Evolutionary conservation across 148 eudicot species (phyloP), one percentile per base, ranked within the genome.

Genomic region (Chenopodium album): DNA sequence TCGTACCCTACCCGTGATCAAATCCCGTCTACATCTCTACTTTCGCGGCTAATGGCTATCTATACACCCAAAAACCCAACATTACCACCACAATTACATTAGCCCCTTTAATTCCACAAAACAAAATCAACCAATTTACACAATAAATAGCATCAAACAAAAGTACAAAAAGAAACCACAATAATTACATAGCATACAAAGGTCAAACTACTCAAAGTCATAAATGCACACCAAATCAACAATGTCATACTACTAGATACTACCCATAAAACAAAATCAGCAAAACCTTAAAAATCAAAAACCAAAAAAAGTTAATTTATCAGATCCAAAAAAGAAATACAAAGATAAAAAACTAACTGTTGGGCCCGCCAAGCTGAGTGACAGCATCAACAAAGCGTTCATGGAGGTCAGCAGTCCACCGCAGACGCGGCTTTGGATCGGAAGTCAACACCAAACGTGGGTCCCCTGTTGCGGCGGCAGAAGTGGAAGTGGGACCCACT

Each of bases 381-480:
- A 93, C 95, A 56, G 97, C 97, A 71, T 93, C 97, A 76, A 93
- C 90, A 64, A 93, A 93, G 26, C 97, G 91, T 47, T 93, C 97
- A 70, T 93, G 97, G 79, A 93, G 95, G 83, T 93, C 95, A 22
- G 92, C 83, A 17, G 95, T 93, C 97, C 97, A 93, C 17, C 97
- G 85, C 79, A 93, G 95, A 0, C 97, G 91, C 56, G 97, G 95
- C 81, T 90, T 93, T 4, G 92, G 95, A 84, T 93, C 97, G 60
- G 95, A 87, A 47, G 93, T 93, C 80, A 93, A 82, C 41, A 93
- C 92, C 37, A 93, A 77, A 32, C 91, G 83, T 32, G 95, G 91
- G 85, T 93, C 97, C 9, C 83, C 89, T 7, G 37, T 37, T 12
- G 59, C 60, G 29, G 26, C 71, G 14, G 78, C 9, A 4, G 76